Percentiles rank a stretch among this genome's conserved stretches.
phyloP scores from a whole-genome alignment of 75 land plant genomes.

The Picea sitchensis region DNA sequence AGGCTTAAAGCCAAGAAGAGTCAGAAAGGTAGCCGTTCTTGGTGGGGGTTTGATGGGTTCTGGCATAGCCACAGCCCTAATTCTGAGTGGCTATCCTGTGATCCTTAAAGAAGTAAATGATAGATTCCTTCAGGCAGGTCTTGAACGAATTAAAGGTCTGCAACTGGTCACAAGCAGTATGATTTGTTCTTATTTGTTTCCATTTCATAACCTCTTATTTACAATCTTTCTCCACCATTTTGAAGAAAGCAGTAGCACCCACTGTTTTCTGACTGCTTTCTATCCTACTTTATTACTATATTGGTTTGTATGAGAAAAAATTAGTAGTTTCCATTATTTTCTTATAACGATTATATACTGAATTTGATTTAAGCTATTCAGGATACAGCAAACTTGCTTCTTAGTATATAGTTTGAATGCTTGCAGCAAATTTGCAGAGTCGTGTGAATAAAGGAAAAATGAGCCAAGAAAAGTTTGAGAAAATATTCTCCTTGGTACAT shows the following conservation, averaged over 20 bases:
- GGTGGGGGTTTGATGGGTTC: constrained; percentile 99
- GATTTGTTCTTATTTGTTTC: neutral
- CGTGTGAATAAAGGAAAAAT: constrained; percentile 90
- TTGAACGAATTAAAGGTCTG: constrained; percentile 83
- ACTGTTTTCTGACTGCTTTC: neutral
- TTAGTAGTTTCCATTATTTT: neutral
- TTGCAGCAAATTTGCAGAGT: constrained; percentile 87
- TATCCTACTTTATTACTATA: neutral
- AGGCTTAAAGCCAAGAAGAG: constrained; percentile 68
- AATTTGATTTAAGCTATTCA: neutral
- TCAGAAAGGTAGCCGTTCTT: constrained; percentile 80
- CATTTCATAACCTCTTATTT: neutral
- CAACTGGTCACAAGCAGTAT: neutral
- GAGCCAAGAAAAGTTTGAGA: constrained; percentile 79
- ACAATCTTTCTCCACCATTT: neutral
- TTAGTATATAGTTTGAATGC: neutral
- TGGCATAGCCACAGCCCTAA: constrained; percentile 88
- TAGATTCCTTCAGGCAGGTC: constrained; percentile 70
- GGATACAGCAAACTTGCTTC: neutral
- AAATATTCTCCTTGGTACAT: constrained; percentile 63
- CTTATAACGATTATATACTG: neutral
- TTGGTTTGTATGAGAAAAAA: neutral
- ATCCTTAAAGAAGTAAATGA: constrained; percentile 91
- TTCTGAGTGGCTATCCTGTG: constrained; percentile 74
- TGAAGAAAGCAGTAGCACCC: neutral